Percentiles rank a stretch among this genome's conserved stretches.
Conservation (phyloP, 179 eudicot genomes). For the Beta corolliflora region DNA sequence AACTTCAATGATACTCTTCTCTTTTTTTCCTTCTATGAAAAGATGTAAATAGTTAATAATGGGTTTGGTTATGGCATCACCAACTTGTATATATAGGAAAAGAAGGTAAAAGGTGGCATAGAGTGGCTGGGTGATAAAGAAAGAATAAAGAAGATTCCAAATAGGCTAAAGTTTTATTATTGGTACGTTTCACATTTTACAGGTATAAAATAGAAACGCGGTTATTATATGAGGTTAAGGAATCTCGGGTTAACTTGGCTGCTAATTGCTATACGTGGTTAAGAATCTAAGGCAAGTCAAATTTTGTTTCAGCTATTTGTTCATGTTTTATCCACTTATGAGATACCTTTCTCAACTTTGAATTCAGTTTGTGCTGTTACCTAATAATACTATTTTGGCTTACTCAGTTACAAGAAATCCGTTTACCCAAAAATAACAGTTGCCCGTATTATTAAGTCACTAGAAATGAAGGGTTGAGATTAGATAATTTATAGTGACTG, state of each 20-base stretch:
- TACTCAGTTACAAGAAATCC: too few species aligned
- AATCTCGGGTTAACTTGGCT: slow-evolving; percentile 6
- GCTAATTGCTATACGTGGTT: not conserved
- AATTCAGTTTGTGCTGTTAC: too few species aligned
- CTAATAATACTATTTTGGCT: too few species aligned
- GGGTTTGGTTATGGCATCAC: not conserved
- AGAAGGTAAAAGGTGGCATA: not conserved
- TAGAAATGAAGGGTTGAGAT: too few species aligned
- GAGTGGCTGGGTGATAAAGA: not conserved
- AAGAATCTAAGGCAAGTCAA: not conserved
- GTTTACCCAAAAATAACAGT: too few species aligned
- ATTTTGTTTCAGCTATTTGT: not conserved
- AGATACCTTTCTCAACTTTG: too few species aligned
- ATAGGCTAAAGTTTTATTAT: not conserved
- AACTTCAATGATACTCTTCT: not conserved
- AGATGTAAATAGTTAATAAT: not conserved
- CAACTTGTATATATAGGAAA: slow-evolving; percentile 3
- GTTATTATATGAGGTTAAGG: not conserved
- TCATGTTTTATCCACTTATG: not conserved
- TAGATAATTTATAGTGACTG: too few species aligned
- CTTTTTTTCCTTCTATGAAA: not conserved
- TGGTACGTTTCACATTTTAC: not conserved
- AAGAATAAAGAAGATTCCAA: not conserved
- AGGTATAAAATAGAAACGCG: not conserved
- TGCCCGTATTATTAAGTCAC: too few species aligned